These are phyloP conservation scores for Coemansia sp. DNA, from an alignment of 192 early-diverging fungal species.

Conservation along the genomic window DNA sequence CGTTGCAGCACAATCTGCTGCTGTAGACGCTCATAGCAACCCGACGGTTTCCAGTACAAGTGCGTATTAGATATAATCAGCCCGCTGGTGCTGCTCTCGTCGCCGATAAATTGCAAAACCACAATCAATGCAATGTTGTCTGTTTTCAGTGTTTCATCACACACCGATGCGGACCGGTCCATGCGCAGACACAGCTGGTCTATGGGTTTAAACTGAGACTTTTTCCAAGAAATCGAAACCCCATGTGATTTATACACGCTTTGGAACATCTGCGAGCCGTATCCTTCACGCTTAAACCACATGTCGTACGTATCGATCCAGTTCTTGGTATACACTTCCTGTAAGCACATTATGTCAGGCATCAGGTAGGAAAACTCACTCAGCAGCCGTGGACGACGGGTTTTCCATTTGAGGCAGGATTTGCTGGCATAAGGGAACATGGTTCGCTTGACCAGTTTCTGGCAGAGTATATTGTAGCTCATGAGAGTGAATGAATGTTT, in stretches of 20 bases:
- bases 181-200: conserved; percentile 23
- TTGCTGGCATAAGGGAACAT: conserved; percentile 60
- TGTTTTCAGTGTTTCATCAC: conserved; percentile 34
- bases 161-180: conserved; percentile 28
- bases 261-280: conserved; percentile 35
- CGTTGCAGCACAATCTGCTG: conserved; percentile 38
- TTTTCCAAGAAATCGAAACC: conserved; percentile 43
- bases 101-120: conserved; percentile 8
- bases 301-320: conserved; percentile 26
- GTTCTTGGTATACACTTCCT: conserved; percentile 54
- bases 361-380: conserved; percentile 47
- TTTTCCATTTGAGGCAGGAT: conserved; percentile 55
- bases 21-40: conserved; percentile 48
- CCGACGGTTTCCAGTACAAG: conserved; percentile 39
- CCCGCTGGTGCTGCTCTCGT: conserved; percentile 7
- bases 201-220: conserved; percentile 19
- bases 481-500: conserved; percentile 49
- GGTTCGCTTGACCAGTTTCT: conserved; percentile 53
- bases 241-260: conserved; percentile 38
- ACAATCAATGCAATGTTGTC: conserved; percentile 43
- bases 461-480: conserved; percentile 63
- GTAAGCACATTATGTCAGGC: conserved; percentile 59
- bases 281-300: conserved; percentile 26
- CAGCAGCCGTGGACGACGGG: conserved; percentile 46
- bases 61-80: conserved; percentile 50